phyloP scores from a whole-genome alignment of 2,329 filamentous ascomycete genomes.

The Trichophyton mentagrophytes region DNA sequence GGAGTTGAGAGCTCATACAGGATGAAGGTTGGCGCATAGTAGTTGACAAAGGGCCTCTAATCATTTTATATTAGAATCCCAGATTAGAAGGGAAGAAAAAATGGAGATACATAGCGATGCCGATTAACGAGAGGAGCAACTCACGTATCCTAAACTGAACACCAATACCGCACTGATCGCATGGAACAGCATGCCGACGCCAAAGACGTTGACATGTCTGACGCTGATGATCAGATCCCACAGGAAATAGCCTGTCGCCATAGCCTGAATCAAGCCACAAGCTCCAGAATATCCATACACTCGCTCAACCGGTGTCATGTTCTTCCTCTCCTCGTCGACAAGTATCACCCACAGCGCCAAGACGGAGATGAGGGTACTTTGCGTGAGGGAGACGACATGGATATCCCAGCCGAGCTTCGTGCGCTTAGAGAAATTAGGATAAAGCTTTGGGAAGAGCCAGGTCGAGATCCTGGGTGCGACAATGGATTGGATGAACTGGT shows the following conservation, averaged over 20 bases:
- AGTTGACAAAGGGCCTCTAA: conserved; percentile 53
- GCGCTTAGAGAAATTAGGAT: conserved; percentile 40
- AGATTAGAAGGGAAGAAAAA: not conserved
- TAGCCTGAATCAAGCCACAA: conserved; percentile 45
- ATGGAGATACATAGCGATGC: not conserved
- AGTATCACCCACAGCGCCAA: conserved; percentile 47
- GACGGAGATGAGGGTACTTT: conserved; percentile 44
- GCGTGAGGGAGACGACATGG: conserved; percentile 50
- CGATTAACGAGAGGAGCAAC: conserved; percentile 21
- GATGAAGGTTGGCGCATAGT: conserved; percentile 52
- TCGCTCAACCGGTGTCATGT: conserved; percentile 41
- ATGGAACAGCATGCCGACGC: conserved; percentile 49
- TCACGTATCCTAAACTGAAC: conserved; percentile 51
- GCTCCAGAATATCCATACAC: conserved; percentile 51
- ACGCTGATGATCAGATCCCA: conserved; percentile 50
- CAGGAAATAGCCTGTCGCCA: conserved; percentile 52
- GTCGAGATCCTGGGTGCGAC: conserved; percentile 44
- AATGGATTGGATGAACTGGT: conserved; percentile 42
- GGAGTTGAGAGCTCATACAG: conserved; percentile 55
- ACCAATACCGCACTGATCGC: conserved; percentile 49
- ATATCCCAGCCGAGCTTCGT: conserved; percentile 55
- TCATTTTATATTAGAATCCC: not conserved
- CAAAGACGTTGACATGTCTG: conserved; percentile 45
- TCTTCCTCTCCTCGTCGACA: conserved; percentile 42
- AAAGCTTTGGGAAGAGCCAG: conserved; percentile 42